Evolutionary conservation across 176 grass and related monocot genomes (phyloP).

Genomic region (Typha latifolia): DNA sequence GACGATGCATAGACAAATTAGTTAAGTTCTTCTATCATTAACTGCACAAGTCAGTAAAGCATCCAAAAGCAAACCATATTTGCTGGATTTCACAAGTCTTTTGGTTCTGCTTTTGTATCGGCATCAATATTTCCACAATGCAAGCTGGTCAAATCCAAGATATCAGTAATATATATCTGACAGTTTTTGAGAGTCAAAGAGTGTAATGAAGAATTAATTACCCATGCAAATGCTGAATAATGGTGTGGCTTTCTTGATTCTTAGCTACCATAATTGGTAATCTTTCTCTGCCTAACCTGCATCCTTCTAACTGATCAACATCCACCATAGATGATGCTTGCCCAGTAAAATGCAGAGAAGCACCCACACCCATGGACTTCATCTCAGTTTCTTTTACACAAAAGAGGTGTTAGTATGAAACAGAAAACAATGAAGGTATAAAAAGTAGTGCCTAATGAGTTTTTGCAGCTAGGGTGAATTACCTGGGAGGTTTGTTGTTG

Average conservation of each 20-base stretch:
- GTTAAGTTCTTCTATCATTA: too few species aligned
- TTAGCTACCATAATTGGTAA: conserved; percentile 25
- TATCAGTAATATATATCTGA: too few species aligned
- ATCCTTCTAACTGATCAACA: conserved; percentile 38
- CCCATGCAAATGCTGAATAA: conserved; percentile 40
- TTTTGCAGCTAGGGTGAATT: not conserved
- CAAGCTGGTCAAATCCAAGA: too few species aligned
- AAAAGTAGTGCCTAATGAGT: conserved; percentile 8
- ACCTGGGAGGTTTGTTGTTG: conserved; percentile 41
- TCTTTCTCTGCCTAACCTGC: conserved; percentile 30
- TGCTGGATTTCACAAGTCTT: too few species aligned
- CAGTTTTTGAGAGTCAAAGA: too few species aligned
- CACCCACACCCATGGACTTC: conserved; percentile 14
- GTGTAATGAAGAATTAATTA: conserved; percentile 2
- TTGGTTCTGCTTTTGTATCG: too few species aligned
- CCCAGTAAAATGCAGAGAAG: conserved; percentile 19
- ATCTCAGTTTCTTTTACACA: conserved; percentile 29
- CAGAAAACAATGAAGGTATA: not conserved
- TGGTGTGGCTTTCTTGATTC: conserved; percentile 23
- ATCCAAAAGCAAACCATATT: too few species aligned
- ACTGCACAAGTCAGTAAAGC: too few species aligned
- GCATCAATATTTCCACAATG: too few species aligned
- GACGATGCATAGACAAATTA: too few species aligned
- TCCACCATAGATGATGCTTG: conserved; percentile 34
- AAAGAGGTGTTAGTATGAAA: not conserved